phyloP scores from a whole-genome alignment of 768 basidiomycete genomes.

The Termitomyces sp. region DNA sequence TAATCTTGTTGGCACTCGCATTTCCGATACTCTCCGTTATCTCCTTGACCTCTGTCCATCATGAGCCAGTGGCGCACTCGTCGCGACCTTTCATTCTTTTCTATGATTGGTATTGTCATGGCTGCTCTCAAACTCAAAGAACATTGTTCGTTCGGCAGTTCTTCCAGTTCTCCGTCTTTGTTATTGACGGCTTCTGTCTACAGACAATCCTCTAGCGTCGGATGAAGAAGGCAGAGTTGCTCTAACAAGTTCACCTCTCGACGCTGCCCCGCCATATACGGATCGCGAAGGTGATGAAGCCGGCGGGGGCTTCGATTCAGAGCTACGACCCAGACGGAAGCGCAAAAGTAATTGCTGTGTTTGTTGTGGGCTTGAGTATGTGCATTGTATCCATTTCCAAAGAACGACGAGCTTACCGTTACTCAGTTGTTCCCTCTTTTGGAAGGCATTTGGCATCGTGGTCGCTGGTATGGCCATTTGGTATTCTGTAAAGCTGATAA shows the following conservation, averaged over 20 bases:
- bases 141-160: slow-evolving; percentile 31
- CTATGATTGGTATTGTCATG: slow-evolving; percentile 41
- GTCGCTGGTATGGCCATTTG: slow-evolving; percentile 35
- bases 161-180: not conserved
- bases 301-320: slow-evolving; percentile 28
- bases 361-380: slow-evolving; percentile 35
- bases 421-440: slow-evolving; percentile 48
- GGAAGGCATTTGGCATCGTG: slow-evolving; percentile 55
- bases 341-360: slow-evolving; percentile 41
- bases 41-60: slow-evolving; percentile 1
- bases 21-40: not conserved
- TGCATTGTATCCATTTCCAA: not conserved
- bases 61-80: slow-evolving; percentile 13
- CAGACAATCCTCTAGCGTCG: slow-evolving; percentile 39
- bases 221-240: slow-evolving; percentile 40
- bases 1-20: no score
- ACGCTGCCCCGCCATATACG: slow-evolving; percentile 8
- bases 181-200: not conserved
- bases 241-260: slow-evolving; percentile 17
- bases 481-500: slow-evolving; percentile 38
- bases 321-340: slow-evolving; percentile 23
- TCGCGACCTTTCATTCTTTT: slow-evolving; percentile 32
- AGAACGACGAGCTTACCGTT: not conserved
- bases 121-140: slow-evolving; percentile 46
- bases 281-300: slow-evolving; percentile 25